Percentiles rank a stretch among this genome's conserved stretches.
Evolutionary conservation across 2,329 filamentous ascomycete species (phyloP).

Genomic region (Aspergillus quadrilineatus): DNA sequence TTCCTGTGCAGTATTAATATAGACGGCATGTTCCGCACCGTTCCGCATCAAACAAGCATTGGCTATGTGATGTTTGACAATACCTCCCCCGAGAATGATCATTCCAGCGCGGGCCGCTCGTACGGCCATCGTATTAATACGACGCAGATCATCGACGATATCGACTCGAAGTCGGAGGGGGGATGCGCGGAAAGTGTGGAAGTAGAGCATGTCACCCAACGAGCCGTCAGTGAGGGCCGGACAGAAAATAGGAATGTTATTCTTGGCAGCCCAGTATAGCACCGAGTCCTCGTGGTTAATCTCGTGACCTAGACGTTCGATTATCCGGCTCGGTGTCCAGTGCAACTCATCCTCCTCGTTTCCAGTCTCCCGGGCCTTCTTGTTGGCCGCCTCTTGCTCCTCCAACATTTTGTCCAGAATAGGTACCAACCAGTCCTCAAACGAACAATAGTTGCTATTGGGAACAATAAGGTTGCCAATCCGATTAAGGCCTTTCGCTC

Average conservation of each 20-base stretch:
- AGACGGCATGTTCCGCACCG: constrained; percentile 93
- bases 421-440: constrained; percentile 96
- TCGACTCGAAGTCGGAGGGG: constrained; percentile 80
- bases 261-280: constrained; percentile 97
- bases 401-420: constrained; percentile 92
- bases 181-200: constrained; percentile 90
- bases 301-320: constrained; percentile 83
- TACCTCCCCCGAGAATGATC: constrained; percentile 89
- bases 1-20: constrained; percentile 95
- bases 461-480: constrained; percentile 96
- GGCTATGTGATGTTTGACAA: constrained; percentile 98
- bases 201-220: constrained; percentile 96
- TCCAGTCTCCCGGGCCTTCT: constrained; percentile 45
- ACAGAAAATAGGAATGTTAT: constrained; percentile 95
- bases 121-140: constrained; percentile 88
- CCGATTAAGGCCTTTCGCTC: constrained; percentile 83
- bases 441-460: constrained; percentile 95
- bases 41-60: constrained; percentile 98
- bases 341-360: constrained; percentile 65
- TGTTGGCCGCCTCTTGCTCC: constrained; percentile 81
- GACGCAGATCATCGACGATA: constrained; percentile 89
- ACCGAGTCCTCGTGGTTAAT: constrained; percentile 91
- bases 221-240: constrained; percentile 94
- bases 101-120: constrained; percentile 85
- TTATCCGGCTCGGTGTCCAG: constrained; percentile 94